Evolutionary conservation across 225 moss, liverwort and hornwort genomes (phyloP), one percentile per base, ranked within the genome.

Genomic region (Climacium dendroides): DNA sequence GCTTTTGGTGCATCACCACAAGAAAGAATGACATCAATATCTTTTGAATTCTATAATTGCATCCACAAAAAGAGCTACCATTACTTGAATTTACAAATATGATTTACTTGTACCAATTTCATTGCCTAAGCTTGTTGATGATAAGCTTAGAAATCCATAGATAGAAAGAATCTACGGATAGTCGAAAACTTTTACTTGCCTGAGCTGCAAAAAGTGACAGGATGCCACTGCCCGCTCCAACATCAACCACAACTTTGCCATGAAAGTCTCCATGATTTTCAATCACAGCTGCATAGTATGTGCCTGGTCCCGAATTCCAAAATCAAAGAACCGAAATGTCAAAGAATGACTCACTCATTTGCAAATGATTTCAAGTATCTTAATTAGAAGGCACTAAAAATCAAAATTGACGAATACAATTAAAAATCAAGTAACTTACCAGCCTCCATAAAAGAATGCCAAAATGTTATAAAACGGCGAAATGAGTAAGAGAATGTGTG

Each of bases 171-270:
- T 34, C 70, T 79, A 80, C 23, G 25, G 32, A 84, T n/a, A 53
- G 54, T 55, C 55, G 45, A 81, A 85, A 74, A 35, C 9, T 74
- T 71, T 48, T 30, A 80, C 93, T 90, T 92, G 87, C 93, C 93
- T 95, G 93, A 63, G 95, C 95, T 87, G 93, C 95, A 93, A 95
- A 95, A 30, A 95, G 87, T 83, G 95, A 95, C 83, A 95, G 88
- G 85, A 95, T 95, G 65, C 95, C 95, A 90, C 93, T 95, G 29
- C 95, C 95, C 50, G 93, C 93, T 10, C 95, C 95, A 89, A 95
- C 95, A 83, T 95, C 95, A 78, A 95, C 93, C 73, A 95, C 95
- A 53, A 95, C 93, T 89, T 91, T 92, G 59, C 90, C 95, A 82
- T 92, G 90, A 70, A 95, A 95, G 71, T 95, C 95, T 76, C 50